Evolutionary conservation across 768 basidiomycete species (phyloP), one percentile per base, ranked within the genome.

Genomic region (Lepiota brunneoincarnata): DNA sequence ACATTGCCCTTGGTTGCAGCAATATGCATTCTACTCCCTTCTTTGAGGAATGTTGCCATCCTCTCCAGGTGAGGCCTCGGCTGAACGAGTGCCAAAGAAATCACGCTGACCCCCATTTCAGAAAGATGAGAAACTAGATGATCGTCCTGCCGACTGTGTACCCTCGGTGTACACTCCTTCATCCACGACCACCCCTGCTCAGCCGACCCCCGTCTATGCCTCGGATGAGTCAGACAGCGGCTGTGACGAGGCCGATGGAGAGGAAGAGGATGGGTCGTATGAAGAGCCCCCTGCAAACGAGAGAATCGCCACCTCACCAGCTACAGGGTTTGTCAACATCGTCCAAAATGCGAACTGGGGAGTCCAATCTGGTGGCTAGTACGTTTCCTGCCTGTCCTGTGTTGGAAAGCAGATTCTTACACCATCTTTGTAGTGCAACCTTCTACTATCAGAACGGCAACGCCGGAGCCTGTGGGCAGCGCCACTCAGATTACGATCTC

Each of bases 401-500:
- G 37, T 41, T 17, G 21, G 40, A 7, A 56, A 14, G 51, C 54
- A 24, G 49, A 14, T 31, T 15, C n/a, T 58, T 28, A 54, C 62
- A 21, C 59, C 15, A 54, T 26, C n/a, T 46, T 46, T 42, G 51
- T 26, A 84, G 83, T 56, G 85, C 80, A 35, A 87, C 86, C 2
- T 87, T 68, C 67, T 92, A 78, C 75, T 80, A 75, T 70, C 90
- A 91, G 75, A 71, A 80, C 43, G 88, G 87, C 43, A 75, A 75
- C 36, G 74, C 89, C 6, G 94, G 94, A 50, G 89, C 91, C 5
- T 97, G 95, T 68, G 95, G 94, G 63, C 58, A 15, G 69, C 73
- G 28, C 20, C 71, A 78, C 76, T 54, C 63, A 2, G 94, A 96
- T 69, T 61, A 12, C 23, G 84, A 73, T 59, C 47, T 73, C 35